Base-by-base conservation (phyloP, 768 basidiomycete genomes). In the Leucogyrophana mollusca region DNA sequence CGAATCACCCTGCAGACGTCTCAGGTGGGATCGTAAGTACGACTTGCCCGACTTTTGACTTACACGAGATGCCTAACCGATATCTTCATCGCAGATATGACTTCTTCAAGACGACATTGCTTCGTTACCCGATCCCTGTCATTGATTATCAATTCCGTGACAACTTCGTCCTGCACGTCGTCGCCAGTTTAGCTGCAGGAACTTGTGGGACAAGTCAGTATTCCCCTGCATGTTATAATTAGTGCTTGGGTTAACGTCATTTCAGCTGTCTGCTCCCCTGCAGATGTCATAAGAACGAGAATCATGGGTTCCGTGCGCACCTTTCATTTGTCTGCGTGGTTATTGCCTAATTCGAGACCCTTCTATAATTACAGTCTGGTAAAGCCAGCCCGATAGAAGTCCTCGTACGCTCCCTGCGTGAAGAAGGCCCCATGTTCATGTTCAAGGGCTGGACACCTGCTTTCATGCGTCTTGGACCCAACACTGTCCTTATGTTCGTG, bases 391-490 rank as follows among this genome's bases (percentile, higher is more conserved):
- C 80, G 3, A 34, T 79, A 17, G 71, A 77, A 44, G 73, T 90
- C 22, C 62, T 90, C 10, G 68, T 65, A 22, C 71, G 63, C 34
- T 87, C 88, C 4, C 66, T 90, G 27, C 77, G 75, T 33, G 73
- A 83, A 56, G 90, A 93, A 71, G 90, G 90, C 0, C 74, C 80
- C 9, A 71, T 73, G 49, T 91, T 92, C 61, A 70, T 92, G 44
- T 88, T 93, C 67, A 91, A 88, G 62, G 90, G 90, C 25, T 93
- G 90, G 90, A 87, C 87, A 14, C 90, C 90, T 2, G 87, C 90
- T 7, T 93, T 90, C 66, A 80, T 87, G 55, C 82, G 90, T 39
- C 67, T 93, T 34, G 89, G 85, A 22, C 90, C 90, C 2, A 90
- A 91, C 60, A 92, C 90, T 1, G 74, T 93, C 25, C 70, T 92